Conservation (phyloP, 176 grass and related monocot species). For the Musa troglodytarum region DNA sequence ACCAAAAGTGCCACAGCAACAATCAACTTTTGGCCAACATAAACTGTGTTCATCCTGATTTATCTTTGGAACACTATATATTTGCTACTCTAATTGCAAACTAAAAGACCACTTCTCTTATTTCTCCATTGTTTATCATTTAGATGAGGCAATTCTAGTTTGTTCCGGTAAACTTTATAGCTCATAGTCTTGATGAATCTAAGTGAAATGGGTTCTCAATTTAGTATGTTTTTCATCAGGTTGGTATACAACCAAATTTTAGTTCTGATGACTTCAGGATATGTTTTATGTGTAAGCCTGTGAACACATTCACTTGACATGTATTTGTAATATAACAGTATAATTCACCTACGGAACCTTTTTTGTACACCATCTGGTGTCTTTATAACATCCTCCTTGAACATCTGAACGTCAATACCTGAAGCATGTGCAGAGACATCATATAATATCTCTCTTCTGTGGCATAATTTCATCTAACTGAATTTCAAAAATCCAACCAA, state of each 20-base stretch:
- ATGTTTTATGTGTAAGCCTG: not conserved
- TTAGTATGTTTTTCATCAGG: too few relatives aligned
- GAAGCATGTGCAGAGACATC: not conserved
- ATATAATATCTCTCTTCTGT: not conserved
- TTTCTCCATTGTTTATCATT: not conserved
- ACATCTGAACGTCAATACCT: too few relatives aligned
- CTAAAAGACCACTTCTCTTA: not conserved
- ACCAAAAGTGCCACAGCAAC: not conserved
- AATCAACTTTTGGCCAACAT: not conserved
- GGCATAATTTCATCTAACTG: not conserved
- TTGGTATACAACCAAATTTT: too few relatives aligned
- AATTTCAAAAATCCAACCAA: not conserved
- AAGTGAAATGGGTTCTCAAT: too few relatives aligned
- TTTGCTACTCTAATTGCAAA: not conserved
- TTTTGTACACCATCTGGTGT: not conserved
- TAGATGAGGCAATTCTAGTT: not conserved
- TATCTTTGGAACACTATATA: not conserved
- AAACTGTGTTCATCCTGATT: too few relatives aligned
- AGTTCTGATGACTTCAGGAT: not conserved
- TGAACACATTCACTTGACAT: not conserved
- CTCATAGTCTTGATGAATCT: not conserved
- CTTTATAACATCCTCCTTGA: not conserved
- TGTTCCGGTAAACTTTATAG: not conserved
- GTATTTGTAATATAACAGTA: not conserved
- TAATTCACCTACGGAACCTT: not conserved